These are phyloP conservation scores for Akanthomyces lecanii DNA, from an alignment of 2,329 filamentous ascomycete species.

Conservation along the genomic window DNA sequence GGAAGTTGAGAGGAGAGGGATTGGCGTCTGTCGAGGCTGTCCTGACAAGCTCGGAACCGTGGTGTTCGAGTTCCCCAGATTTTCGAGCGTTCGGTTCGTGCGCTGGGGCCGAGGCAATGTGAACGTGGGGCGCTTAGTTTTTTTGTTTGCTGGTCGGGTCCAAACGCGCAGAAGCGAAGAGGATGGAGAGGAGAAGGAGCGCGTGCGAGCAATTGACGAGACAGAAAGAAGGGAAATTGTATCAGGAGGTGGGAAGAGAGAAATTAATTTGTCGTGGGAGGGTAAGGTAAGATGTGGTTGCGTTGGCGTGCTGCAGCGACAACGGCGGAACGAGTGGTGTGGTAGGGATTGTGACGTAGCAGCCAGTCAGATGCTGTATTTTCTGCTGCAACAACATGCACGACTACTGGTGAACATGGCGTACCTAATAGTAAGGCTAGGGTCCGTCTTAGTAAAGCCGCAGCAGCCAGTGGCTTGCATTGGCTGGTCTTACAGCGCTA, in stretches of 20 bases:
- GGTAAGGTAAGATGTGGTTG: slow-evolving; percentile 14
- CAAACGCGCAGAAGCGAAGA: background rate
- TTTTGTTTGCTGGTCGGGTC: background rate
- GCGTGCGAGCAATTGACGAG: background rate
- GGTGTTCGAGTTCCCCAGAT: background rate
- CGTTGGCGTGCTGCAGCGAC: slow-evolving; percentile 7
- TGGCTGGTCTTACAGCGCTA: background rate
- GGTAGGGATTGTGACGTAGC: slow-evolving; percentile 8
- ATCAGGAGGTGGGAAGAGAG: background rate
- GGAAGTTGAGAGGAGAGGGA: background rate
- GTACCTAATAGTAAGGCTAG: background rate
- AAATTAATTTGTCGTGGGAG: slow-evolving; percentile 12
- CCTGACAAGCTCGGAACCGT: background rate
- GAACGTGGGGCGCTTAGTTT: background rate
- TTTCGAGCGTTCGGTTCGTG: background rate
- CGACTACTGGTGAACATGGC: background rate
- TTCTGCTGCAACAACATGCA: background rate
- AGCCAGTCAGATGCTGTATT: background rate
- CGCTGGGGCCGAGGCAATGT: background rate
- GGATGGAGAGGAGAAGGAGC: background rate
- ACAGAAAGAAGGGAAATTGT: background rate
- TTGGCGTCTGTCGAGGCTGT: background rate
- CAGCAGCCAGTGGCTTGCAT: background rate
- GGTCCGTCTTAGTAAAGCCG: background rate
- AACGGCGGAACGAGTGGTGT: background rate